Evolutionary conservation across 2,329 filamentous ascomycete species (phyloP).

Genomic region (Aspergillus fructus): DNA sequence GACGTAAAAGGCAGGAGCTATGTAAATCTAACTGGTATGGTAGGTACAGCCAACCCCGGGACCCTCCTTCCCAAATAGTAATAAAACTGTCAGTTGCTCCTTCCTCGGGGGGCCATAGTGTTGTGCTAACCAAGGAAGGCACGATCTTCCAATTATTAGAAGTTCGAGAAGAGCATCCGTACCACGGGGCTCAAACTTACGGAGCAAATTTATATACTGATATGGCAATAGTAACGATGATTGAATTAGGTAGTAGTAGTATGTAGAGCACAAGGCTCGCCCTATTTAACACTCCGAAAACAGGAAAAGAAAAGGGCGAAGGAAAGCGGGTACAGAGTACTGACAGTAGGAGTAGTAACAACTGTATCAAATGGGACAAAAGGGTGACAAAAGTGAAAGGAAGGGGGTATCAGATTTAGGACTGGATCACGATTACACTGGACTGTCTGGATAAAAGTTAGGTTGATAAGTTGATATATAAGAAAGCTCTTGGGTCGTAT

Average conservation of each 20-base stretch:
- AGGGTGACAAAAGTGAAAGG: neutral
- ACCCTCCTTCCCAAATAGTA: neutral
- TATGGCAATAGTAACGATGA: too few relatives aligned
- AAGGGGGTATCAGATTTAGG: slow-evolving; percentile 11
- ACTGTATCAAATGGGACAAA: neutral
- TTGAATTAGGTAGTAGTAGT: neutral
- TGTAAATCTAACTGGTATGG: neutral
- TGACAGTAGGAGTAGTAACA: neutral
- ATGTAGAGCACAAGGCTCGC: neutral
- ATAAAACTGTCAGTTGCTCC: neutral
- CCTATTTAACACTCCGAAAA: neutral
- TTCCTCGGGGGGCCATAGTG: neutral
- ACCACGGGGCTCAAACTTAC: too few relatives aligned
- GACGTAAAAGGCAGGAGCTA: neutral
- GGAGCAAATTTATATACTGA: too few relatives aligned
- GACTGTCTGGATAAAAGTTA: neutral
- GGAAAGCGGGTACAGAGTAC: neutral
- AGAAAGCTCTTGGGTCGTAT: neutral
- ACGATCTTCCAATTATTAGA: too few relatives aligned
- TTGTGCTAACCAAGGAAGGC: too few relatives aligned
- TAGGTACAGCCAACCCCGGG: neutral
- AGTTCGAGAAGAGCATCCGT: too few relatives aligned
- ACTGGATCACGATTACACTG: neutral
- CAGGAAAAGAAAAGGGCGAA: neutral
- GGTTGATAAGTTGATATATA: neutral